Percentiles rank a stretch among this genome's conserved stretches.
Evolutionary conservation across 2,329 filamentous ascomycete genomes (phyloP).

Genomic region (Botrytis byssoidea): DNA sequence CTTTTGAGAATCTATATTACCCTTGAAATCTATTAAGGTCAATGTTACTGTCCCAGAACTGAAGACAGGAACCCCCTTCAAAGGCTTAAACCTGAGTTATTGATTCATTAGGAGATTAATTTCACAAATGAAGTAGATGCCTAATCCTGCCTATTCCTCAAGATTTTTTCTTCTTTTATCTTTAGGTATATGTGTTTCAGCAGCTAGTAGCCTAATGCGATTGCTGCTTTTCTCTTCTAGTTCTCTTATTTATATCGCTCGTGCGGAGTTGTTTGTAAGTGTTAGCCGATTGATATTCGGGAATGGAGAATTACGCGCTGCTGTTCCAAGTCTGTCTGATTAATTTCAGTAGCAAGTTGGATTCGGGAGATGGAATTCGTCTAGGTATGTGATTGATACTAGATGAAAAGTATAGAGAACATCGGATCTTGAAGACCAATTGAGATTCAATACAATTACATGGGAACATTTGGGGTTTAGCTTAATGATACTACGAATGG

Average conservation of each 20-base stretch:
- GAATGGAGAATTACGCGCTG: neutral
- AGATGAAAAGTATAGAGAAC: neutral
- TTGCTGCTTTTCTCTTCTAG: neutral
- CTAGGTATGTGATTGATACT: neutral
- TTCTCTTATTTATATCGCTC: neutral
- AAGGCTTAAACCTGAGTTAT: neutral
- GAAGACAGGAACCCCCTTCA: neutral
- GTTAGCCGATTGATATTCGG: neutral
- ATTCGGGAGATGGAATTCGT: neutral
- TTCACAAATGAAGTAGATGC: neutral
- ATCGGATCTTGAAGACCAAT: neutral
- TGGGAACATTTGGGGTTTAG: neutral
- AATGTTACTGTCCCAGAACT: neutral
- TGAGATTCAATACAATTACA: neutral
- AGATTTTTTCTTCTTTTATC: neutral
- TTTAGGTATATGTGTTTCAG: neutral
- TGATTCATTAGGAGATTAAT: neutral
- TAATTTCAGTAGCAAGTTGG: neutral
- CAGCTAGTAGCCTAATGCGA: neutral
- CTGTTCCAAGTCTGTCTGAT: neutral
- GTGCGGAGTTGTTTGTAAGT: neutral
- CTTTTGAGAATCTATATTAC: too few relatives aligned
- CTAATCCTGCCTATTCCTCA: neutral
- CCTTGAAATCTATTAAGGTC: fast-evolving
- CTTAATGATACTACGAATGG: neutral